phyloP scores from a whole-genome alignment of 768 basidiomycete species.

The Leccinellum rugosiceps region DNA sequence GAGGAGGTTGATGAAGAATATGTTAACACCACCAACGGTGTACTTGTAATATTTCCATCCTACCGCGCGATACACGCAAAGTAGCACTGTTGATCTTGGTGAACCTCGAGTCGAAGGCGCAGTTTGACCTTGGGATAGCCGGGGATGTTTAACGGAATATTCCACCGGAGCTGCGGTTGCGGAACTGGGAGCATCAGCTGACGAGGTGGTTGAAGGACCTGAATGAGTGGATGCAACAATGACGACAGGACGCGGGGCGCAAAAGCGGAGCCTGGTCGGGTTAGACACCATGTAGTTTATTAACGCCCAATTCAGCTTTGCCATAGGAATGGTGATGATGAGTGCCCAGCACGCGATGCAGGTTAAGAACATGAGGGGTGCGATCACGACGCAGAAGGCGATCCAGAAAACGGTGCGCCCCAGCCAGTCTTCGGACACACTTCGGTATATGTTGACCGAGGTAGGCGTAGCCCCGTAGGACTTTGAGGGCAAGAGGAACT shows the following conservation, averaged over 20 bases:
- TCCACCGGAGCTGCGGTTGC: constrained; percentile 34
- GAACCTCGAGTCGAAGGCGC: constrained; percentile 72
- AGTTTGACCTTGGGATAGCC: constrained; percentile 81
- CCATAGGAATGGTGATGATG: constrained; percentile 97
- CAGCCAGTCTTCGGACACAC: constrained; percentile 45
- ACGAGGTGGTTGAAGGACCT: constrained; percentile 14
- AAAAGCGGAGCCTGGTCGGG: constrained; percentile 88
- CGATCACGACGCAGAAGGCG: constrained; percentile 69
- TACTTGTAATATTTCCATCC: constrained; percentile 98
- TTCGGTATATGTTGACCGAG: constrained; percentile 19
- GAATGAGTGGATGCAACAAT: constrained; percentile 37
- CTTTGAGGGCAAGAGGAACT: constrained; percentile 45
- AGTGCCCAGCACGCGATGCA: constrained; percentile 94
- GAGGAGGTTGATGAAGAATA: constrained; percentile 93
- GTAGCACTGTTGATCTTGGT: constrained; percentile 82
- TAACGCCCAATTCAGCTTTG: constrained; percentile 94
- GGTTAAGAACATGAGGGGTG: constrained; percentile 83
- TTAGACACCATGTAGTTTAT: constrained; percentile 75
- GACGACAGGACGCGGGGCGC: constrained; percentile 76
- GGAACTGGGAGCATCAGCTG: constrained; percentile 4
- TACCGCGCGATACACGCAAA: constrained; percentile 91
- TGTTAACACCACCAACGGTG: constrained; percentile 97
- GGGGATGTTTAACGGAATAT: constrained; percentile 66
- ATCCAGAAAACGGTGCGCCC: constrained; percentile 85
- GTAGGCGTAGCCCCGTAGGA: constrained; percentile 65